phyloP scores from a whole-genome alignment of 2,329 filamentous ascomycete genomes.

The Purpureocillium takamizusanense region DNA sequence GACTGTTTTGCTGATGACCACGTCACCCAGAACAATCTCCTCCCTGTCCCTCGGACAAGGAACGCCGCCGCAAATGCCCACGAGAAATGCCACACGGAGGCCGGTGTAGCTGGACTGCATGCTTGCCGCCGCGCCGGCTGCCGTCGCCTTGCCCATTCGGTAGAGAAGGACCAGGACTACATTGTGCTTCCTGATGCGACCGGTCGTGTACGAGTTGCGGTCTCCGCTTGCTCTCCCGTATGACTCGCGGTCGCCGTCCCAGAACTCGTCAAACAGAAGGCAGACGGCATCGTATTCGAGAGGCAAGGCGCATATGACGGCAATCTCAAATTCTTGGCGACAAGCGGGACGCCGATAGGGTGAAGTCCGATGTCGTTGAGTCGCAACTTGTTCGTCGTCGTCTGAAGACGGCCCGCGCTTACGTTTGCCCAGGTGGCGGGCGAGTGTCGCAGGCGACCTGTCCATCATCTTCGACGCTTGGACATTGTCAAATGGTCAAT shows the following conservation, averaged over 20 bases:
- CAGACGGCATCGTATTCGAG: slow-evolving; percentile 14
- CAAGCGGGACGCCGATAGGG: background rate
- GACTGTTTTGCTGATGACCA: slow-evolving; percentile 19
- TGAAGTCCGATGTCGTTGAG: too few species aligned
- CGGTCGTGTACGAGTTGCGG: slow-evolving; percentile 18
- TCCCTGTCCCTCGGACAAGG: slow-evolving; percentile 6
- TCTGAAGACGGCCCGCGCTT: too few species aligned
- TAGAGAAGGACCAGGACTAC: slow-evolving; percentile 19
- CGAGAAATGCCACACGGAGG: slow-evolving; percentile 24
- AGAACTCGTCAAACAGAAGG: slow-evolving; percentile 16
- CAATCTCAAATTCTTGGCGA: slow-evolving; percentile 12
- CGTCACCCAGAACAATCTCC: slow-evolving; percentile 21
- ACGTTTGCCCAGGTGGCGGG: too few species aligned
- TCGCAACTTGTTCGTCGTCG: too few species aligned
- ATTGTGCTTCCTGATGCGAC: slow-evolving; percentile 16
- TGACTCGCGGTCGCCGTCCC: slow-evolving; percentile 10
- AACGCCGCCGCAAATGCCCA: slow-evolving; percentile 31
- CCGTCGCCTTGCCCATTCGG: slow-evolving; percentile 17
- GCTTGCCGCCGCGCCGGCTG: slow-evolving; percentile 14
- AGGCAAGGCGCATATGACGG: slow-evolving; percentile 17
- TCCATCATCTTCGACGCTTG: too few species aligned
- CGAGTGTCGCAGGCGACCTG: too few species aligned
- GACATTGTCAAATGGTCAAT: too few species aligned
- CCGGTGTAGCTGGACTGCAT: slow-evolving; percentile 22
- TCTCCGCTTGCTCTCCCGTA: slow-evolving; percentile 16